Conservation (phyloP, 352 stramenopile genomes). For the Pythium phragmitis region DNA sequence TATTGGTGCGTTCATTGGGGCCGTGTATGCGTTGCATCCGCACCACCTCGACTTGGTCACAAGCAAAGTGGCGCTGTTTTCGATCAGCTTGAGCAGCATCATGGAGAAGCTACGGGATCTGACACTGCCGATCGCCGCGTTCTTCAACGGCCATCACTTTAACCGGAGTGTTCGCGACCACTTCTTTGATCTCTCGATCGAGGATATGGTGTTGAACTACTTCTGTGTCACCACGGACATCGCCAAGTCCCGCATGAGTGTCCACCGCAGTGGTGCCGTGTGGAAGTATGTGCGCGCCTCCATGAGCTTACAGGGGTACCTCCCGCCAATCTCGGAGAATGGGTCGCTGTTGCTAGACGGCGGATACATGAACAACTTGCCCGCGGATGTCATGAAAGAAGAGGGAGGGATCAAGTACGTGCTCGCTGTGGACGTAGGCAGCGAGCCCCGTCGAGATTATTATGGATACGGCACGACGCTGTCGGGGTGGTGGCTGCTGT, state of each 20-base stretch:
- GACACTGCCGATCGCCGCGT: constrained; percentile 87
- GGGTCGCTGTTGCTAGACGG: constrained; percentile 88
- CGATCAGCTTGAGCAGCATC: constrained; percentile 62
- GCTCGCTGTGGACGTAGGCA: constrained; percentile 89
- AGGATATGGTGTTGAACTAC: constrained; percentile 92
- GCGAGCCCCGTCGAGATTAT: constrained; percentile 70
- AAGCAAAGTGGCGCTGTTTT: constrained; percentile 55
- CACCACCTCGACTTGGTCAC: constrained; percentile 64
- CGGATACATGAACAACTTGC: constrained; percentile 94
- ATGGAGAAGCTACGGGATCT: constrained; percentile 79
- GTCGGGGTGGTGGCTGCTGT: constrained; percentile 90
- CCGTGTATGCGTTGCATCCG: constrained; percentile 75
- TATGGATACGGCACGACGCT: constrained; percentile 81
- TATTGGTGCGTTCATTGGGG: constrained; percentile 85
- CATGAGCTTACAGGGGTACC: constrained; percentile 91
- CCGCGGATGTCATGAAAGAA: constrained; percentile 90
- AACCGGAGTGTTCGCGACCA: constrained; percentile 71
- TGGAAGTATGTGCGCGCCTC: constrained; percentile 92
- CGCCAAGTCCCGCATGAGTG: constrained; percentile 82
- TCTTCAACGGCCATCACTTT: constrained; percentile 87
- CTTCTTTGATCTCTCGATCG: constrained; percentile 79
- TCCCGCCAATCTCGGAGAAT: constrained; percentile 88
- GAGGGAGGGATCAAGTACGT: constrained; percentile 89
- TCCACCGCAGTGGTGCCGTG: constrained; percentile 81
- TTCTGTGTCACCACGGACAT: constrained; percentile 93